phyloP scores from a whole-genome alignment of 768 basidiomycete genomes.

The Macrolepiota fuliginosa region DNA sequence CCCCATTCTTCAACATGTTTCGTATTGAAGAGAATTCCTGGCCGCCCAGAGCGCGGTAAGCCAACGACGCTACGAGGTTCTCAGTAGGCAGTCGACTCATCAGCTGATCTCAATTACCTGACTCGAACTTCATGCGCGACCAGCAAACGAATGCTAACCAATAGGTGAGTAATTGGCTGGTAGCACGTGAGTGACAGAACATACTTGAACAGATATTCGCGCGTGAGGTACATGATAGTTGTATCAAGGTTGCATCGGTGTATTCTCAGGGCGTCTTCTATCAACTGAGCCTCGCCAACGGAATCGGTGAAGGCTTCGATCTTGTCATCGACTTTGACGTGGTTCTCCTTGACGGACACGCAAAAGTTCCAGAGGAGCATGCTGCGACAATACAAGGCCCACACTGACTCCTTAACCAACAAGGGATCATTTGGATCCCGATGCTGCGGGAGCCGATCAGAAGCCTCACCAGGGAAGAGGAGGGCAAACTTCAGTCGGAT shows the following conservation, averaged over 20 bases:
- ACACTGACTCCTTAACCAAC: conserved; percentile 63
- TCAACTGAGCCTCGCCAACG: conserved; percentile 45
- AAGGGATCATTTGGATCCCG: conserved; percentile 23
- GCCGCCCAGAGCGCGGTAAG: conserved; percentile 49
- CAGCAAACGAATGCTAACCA: conserved; percentile 58
- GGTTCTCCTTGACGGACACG: conserved; percentile 41
- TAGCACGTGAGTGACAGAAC: conserved; percentile 25
- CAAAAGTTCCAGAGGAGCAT: conserved; percentile 82
- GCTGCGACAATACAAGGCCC: conserved; percentile 79
- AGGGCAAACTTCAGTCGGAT: conserved; percentile 47
- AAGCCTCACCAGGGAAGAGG: conserved; percentile 73
- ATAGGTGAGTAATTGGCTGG: conserved; percentile 13
- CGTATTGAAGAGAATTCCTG: conserved; percentile 58
- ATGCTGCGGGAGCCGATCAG: conserved; percentile 41
- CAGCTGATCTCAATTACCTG: conserved; percentile 36
- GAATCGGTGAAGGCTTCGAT: conserved; percentile 53
- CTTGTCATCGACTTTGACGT: conserved; percentile 8
- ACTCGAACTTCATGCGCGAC: conserved; percentile 58
- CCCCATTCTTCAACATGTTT: conserved; percentile 79
- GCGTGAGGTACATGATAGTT: conserved; percentile 59
- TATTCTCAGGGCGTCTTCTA: conserved; percentile 64
- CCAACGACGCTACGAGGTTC: conserved; percentile 16
- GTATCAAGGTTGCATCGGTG: conserved; percentile 75
- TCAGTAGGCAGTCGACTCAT: conserved; percentile 16
- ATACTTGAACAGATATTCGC: conserved; percentile 76